Percentiles rank a stretch among this genome's conserved stretches.
Conservation (phyloP, 768 basidiomycete species). For the Boletus rubescentipes region DNA sequence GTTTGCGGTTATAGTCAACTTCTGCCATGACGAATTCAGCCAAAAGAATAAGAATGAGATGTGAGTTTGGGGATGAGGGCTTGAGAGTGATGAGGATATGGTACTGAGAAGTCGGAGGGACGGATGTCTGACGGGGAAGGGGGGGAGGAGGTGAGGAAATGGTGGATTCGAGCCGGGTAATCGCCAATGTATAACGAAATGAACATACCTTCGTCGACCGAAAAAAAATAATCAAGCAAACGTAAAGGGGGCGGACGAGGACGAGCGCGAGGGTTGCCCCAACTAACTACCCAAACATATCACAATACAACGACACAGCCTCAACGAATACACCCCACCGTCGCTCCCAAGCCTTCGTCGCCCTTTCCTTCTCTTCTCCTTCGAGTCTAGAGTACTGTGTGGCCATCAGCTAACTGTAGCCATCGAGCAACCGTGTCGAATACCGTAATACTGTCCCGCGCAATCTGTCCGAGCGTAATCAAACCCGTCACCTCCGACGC, state of each 20-base stretch:
- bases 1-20: conserved; percentile 80
- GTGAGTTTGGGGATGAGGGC: conserved; percentile 43
- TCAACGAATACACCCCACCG: conserved; percentile 37
- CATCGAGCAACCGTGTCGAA: background rate
- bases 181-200: conserved; percentile 30
- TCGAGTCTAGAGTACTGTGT: conserved; percentile 52
- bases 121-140: conserved; percentile 52
- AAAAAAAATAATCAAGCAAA: background rate
- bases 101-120: conserved; percentile 39
- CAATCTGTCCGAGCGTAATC: conserved; percentile 55
- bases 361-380: conserved; percentile 41
- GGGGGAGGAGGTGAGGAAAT: conserved; percentile 52
- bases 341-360: conserved; percentile 45
- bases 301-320: conserved; percentile 23
- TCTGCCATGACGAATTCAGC: conserved; percentile 80
- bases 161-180: conserved; percentile 58
- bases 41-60: conserved; percentile 38
- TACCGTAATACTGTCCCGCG: conserved; percentile 63
- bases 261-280: conserved; percentile 9
- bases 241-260: background rate
- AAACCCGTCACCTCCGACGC: conserved; percentile 65
- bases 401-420: conserved; percentile 1
- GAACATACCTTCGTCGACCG: conserved; percentile 36
- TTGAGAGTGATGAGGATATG: conserved; percentile 42
- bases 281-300: conserved; percentile 12